A percentile compares a stretch with the other conserved stretches of the same genome.
Evolutionary conservation across 2,329 filamentous ascomycete genomes (phyloP).

Genomic region (Chaetomium sp.): DNA sequence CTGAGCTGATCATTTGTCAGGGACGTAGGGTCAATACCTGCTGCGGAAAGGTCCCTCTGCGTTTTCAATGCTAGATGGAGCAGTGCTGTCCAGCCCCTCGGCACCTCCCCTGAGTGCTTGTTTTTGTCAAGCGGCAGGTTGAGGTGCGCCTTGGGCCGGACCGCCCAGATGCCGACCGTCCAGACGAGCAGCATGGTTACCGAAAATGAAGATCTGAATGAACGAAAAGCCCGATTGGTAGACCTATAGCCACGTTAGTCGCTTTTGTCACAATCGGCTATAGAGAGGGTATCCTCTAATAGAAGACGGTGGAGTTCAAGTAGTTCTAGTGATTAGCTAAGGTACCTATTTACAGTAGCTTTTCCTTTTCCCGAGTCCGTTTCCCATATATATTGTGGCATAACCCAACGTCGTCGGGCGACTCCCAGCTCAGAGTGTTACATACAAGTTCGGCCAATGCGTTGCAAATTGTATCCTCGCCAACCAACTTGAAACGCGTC

Average conservation of each 20-base stretch:
- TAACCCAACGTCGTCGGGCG: too few species aligned
- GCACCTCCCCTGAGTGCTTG: not conserved
- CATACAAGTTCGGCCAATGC: too few species aligned
- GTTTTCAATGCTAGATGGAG: not conserved
- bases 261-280: too few species aligned
- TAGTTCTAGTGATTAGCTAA: too few species aligned
- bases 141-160: slow-evolving; percentile 1
- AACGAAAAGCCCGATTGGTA: slow-evolving; percentile 9
- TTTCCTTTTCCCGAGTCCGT: too few species aligned
- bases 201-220: not conserved
- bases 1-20: not conserved
- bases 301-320: too few species aligned
- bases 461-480: too few species aligned
- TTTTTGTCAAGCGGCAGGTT: not conserved
- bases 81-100: not conserved
- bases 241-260: not conserved
- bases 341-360: too few species aligned
- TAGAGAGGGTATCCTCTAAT: too few species aligned
- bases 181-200: not conserved
- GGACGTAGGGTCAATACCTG: not conserved
- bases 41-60: not conserved
- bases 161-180: not conserved
- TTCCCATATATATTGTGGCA: too few species aligned
- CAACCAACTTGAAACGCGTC: too few species aligned
- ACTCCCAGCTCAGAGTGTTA: too few species aligned